A percentile compares a stretch with the other conserved stretches of the same genome.
Conservation (phyloP, 768 basidiomycete genomes). For the Zangia roseola region DNA sequence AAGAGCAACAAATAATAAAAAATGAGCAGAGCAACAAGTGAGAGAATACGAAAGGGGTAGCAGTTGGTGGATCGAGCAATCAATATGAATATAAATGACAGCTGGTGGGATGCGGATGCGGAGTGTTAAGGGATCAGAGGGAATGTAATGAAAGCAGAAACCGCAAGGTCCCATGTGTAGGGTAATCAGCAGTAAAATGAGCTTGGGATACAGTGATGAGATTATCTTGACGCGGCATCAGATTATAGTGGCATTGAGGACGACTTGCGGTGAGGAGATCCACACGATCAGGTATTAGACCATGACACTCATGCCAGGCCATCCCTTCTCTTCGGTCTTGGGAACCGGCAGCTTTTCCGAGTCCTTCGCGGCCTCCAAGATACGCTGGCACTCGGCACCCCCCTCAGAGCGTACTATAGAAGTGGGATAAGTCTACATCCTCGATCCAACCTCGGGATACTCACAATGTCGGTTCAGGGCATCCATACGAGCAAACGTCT, state of each 20-base stretch:
- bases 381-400: constrained; percentile 67
- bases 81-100: constrained; percentile 28
- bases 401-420: constrained; percentile 73
- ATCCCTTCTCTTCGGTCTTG: constrained; percentile 34
- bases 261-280: constrained; percentile 15
- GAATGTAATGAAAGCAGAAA: constrained; percentile 16
- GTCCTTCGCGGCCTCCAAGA: constrained; percentile 36
- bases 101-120: not conserved
- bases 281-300: constrained; percentile 21
- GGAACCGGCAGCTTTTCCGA: constrained; percentile 20
- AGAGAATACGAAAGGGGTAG: constrained; percentile 10
- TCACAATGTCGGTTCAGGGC: constrained; percentile 90
- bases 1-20: constrained; percentile 15
- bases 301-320: constrained; percentile 33
- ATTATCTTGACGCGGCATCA: constrained; percentile 20
- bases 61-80: constrained; percentile 14
- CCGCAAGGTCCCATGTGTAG: constrained; percentile 32
- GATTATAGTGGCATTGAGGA: constrained; percentile 25
- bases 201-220: constrained; percentile 16
- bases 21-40: not conserved
- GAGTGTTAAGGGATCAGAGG: constrained; percentile 1
- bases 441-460: constrained; percentile 31
- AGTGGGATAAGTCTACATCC: not conserved
- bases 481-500: constrained; percentile 94
- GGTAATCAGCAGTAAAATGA: constrained; percentile 17